Conservation (phyloP, 2,329 filamentous ascomycete species). For the Diaporthe helianthi region DNA sequence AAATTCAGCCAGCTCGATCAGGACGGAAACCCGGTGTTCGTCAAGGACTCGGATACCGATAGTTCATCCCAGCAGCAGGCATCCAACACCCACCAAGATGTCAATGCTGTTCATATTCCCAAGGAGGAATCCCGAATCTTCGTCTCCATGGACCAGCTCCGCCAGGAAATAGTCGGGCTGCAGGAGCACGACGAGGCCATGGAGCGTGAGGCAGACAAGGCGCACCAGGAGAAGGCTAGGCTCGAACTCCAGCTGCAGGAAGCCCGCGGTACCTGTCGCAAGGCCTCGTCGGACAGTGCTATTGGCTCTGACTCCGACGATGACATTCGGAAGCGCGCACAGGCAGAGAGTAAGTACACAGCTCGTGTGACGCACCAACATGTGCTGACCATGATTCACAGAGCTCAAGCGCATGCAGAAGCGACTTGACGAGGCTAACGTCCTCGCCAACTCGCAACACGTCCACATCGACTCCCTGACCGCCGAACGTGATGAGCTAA, state of each 20-base stretch:
- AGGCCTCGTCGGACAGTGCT: conserved; percentile 51
- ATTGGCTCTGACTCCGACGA: conserved; percentile 53
- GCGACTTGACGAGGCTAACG: conserved; percentile 67
- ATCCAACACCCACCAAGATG: conserved; percentile 52
- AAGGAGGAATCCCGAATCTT: conserved; percentile 65
- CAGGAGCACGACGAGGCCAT: conserved; percentile 64
- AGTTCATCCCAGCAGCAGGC: conserved; percentile 47
- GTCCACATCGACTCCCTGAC: conserved; percentile 68
- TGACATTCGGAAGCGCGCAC: conserved; percentile 52
- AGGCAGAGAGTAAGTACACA: conserved; percentile 62
- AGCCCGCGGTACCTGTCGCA: conserved; percentile 40
- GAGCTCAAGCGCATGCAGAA: conserved; percentile 66
- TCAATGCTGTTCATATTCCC: conserved; percentile 59
- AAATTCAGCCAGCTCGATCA: conserved; percentile 51
- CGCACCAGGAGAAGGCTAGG: conserved; percentile 58
- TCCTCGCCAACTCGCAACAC: conserved; percentile 67
- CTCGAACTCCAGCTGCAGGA: conserved; percentile 58
- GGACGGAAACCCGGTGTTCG: conserved; percentile 63
- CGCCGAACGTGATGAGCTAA: conserved; percentile 63
- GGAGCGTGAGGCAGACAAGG: conserved; percentile 59
- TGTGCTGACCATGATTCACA: conserved; percentile 33
- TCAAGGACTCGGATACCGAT: conserved; percentile 54
- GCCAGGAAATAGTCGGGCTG: conserved; percentile 61
- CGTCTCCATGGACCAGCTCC: conserved; percentile 68
- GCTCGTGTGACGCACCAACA: conserved; percentile 12